Evolutionary conservation across 2,329 filamentous ascomycete species (phyloP), one percentile per base, ranked within the genome.

Genomic region (Colletotrichum tofieldiae): DNA sequence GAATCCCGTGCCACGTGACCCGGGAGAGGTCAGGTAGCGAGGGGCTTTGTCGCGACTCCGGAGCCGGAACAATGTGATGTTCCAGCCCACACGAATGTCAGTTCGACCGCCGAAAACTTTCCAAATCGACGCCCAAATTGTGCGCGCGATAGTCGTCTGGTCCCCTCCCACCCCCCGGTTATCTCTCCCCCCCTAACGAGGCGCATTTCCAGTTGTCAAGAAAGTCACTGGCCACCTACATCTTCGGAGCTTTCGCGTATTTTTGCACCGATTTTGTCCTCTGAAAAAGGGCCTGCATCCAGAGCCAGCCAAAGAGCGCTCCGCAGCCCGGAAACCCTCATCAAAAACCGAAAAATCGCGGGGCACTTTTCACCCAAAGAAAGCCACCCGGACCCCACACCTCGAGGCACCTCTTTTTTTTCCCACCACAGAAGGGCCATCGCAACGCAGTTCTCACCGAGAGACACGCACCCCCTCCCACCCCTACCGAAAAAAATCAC

Each of bases 351-450:
- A 65, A 65, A 72, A 72, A 72, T 72, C 70, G 70, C 70, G 70
- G 70, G 70, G 70, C 70, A 72, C 69, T 70, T 72, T 72, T 72
- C 43, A 55, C 23, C 59, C 39, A 72, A 60, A 47, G 64, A 71
- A 65, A 60, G 65, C 56, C 59, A 56, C 56, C 39, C 54, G 12
- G 6, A 62, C 69, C 69, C 70, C 70, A 72, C 70, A 65, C 66
- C 55, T 60, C 26, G 43, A 45, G 70, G 66, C 70, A 72, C 70
- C 70, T 72, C 70, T 70, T 72, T 72, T 72, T 69, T 72, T 72
- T 70, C 66, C 70, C 70, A 72, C 66, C 71, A 73, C 71, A 67
- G 58, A 71, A 54, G 55, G 16, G 62, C 64, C 71, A 71, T 63
- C 56, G 58, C 52, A 73, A 59, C 51, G 67, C 58, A 69, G 62